Percentiles rank a stretch among this genome's conserved stretches.
These are phyloP conservation scores for Coemansia sp. DNA, from an alignment of 192 early-diverging fungal species.

Conservation along the genomic window DNA sequence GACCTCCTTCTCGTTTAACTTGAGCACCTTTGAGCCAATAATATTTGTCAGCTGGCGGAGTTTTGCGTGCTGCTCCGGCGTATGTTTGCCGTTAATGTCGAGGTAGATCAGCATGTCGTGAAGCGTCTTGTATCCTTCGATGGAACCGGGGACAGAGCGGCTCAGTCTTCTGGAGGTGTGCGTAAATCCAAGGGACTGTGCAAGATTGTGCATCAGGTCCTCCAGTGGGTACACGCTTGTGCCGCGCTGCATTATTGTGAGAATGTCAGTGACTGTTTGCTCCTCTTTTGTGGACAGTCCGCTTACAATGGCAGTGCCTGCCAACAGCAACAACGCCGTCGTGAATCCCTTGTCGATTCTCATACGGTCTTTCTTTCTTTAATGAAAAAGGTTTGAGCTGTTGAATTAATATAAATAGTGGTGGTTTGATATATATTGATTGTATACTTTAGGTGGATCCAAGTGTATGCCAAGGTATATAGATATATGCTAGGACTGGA, in stretches of 20 bases:
- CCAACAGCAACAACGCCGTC: slow-evolving; percentile 11
- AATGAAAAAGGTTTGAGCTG: background rate
- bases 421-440: background rate
- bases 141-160: slow-evolving; percentile 22
- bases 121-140: slow-evolving; percentile 27
- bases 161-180: slow-evolving; percentile 32
- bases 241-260: slow-evolving; percentile 31
- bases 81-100: slow-evolving; percentile 40
- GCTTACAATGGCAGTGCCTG: slow-evolving; percentile 5
- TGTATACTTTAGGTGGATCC: too few relatives aligned
- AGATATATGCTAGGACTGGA: background rate
- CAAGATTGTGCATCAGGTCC: slow-evolving; percentile 37
- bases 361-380: slow-evolving; percentile 9
- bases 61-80: slow-evolving; percentile 34
- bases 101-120: slow-evolving; percentile 45
- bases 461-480: too few relatives aligned
- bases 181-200: slow-evolving; percentile 22
- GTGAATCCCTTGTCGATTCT: slow-evolving; percentile 3
- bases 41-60: slow-evolving; percentile 29
- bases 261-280: slow-evolving; percentile 26
- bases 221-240: slow-evolving; percentile 44
- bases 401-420: background rate
- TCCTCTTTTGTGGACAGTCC: slow-evolving; percentile 35
- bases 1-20: slow-evolving; percentile 27
- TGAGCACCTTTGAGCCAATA: slow-evolving; percentile 35